These are phyloP conservation scores for Heliamphora pulchella DNA, from an alignment of 179 eudicot genomes.

Conservation along the genomic window DNA sequence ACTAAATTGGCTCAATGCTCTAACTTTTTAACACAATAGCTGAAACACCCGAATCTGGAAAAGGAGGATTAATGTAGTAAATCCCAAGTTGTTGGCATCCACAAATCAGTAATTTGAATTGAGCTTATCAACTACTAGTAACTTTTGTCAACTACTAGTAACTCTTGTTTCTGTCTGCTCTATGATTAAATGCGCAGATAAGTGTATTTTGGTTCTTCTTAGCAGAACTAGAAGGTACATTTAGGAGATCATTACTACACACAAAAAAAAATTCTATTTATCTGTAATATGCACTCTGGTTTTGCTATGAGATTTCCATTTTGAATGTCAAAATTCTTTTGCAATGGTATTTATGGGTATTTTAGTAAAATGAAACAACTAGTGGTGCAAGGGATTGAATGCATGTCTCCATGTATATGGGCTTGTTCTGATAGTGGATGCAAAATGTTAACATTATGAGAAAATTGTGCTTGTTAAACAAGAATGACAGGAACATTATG, in stretches of 20 bases:
- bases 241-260: background rate
- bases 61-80: background rate
- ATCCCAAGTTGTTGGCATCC: background rate
- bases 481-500: background rate
- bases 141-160: background rate
- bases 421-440: background rate
- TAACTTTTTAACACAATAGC: background rate
- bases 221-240: slow-evolving; percentile 3
- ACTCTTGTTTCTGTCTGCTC: background rate
- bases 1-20: background rate
- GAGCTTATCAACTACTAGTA: background rate
- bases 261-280: background rate
- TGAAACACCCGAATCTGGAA: background rate
- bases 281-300: background rate
- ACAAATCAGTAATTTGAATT: background rate
- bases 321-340: background rate
- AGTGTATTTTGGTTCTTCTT: background rate
- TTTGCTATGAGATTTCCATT: background rate
- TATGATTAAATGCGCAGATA: background rate
- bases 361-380: background rate
- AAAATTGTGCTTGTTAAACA: background rate
- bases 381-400: background rate
- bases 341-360: background rate
- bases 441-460: background rate
- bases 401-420: background rate